Evolutionary conservation across 345 rosid genomes (phyloP), one percentile per base, ranked within the genome.

Genomic region (Moricandia moricandioides): DNA sequence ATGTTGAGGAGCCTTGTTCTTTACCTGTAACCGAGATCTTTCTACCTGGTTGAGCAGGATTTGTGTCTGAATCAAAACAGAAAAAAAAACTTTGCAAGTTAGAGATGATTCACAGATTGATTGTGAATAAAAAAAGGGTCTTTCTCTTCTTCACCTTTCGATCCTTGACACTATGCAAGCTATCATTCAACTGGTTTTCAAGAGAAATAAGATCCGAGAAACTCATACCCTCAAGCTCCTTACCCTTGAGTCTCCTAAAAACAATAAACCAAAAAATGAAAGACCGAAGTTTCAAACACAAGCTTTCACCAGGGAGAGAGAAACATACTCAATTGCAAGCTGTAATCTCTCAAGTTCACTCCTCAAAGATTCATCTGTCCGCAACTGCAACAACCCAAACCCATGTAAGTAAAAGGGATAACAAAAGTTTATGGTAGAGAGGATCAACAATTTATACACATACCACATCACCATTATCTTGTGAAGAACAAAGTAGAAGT

Each of bases 131-230:
- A 16, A 12, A 14, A 49, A 17, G 24, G 27, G 11, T 16, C 8
- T 52, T 61, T 26, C 34, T 11, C 29, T 40, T 14, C 29, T 55
- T 76, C 24, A 77, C 81, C 81, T 78, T 78, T 31, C 45, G 77
- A 61, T 78, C 81, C 60, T 72, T 78, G 70, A 78, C 77, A 24
- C 70, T 67, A 9, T 66, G 77, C 62, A 78, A 72, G 78, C 78
- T 73, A 14, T 78, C 81, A 18, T 67, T 78, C 78, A 78, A 55
- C 74, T 67, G 78, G 52, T 24, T 54, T 34, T 78, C 81, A 40
- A 78, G 81, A 67, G 73, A 17, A 12, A 72, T 61, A 21, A 78
- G 78, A 62, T 78, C 81, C 16, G 65, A 4, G 55, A 78, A 72
- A 55, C 78, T 67, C 78, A 78, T 72, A 39, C 78, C 81, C 1